Percentiles rank a stretch among this genome's conserved stretches.
These are phyloP conservation scores for Solanum sitiens DNA, from an alignment of 257 asterid genomes.

Conservation along the genomic window DNA sequence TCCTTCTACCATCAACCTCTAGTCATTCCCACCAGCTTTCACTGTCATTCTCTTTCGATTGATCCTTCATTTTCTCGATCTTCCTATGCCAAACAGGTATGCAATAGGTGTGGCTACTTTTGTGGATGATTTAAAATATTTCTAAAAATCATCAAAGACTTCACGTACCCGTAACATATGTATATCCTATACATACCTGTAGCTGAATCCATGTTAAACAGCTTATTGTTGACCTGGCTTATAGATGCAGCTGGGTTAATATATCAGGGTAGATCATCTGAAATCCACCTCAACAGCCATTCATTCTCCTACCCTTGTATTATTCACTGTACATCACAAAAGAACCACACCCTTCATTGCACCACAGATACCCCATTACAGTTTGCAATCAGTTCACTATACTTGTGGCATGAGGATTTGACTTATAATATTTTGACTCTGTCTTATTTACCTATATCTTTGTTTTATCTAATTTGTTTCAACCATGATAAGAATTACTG, in stretches of 20 bases:
- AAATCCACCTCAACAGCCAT: not conserved
- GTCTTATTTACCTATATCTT: not conserved
- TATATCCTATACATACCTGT: not conserved
- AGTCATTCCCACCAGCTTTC: not conserved
- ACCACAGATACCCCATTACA: not conserved
- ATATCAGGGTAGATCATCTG: not conserved
- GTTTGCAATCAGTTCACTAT: too few species aligned
- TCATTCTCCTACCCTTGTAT: not conserved
- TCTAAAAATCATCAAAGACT: not conserved
- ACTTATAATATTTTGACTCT: not conserved
- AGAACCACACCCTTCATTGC: not conserved
- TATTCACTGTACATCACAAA: not conserved
- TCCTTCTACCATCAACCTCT: not conserved
- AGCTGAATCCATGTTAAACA: not conserved
- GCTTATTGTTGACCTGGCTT: not conserved
- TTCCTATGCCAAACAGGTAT: not conserved
- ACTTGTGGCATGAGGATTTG: not conserved
- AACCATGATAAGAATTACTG: not conserved
- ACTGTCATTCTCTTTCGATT: not conserved
- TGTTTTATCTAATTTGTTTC: not conserved
- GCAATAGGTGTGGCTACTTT: not conserved
- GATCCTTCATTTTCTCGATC: not conserved
- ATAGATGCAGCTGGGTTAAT: not conserved
- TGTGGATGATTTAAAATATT: not conserved
- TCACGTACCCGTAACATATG: not conserved